Percentiles rank a stretch among this genome's conserved stretches.
Evolutionary conservation across 306 rosid genomes (phyloP).

Genomic region (Fagus sylvatica): DNA sequence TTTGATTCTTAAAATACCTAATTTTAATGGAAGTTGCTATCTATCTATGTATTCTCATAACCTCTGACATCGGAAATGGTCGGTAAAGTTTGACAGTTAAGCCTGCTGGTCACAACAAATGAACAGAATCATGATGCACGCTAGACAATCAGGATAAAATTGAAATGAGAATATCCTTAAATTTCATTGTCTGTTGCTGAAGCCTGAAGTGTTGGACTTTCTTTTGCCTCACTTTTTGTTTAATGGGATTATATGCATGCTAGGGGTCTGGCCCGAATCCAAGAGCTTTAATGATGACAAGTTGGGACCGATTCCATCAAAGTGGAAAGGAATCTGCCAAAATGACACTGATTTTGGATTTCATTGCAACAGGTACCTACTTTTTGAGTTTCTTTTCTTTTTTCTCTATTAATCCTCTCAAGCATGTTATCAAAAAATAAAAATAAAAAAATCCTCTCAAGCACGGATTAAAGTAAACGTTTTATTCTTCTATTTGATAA

Average conservation of each 20-base stretch:
- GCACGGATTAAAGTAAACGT: no score
- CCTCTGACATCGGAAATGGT: neutral
- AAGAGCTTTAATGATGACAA: slow-evolving; percentile 65
- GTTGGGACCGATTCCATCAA: slow-evolving; percentile 79
- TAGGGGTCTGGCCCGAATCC: slow-evolving; percentile 88
- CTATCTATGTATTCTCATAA: neutral
- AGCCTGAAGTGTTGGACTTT: slow-evolving; percentile 6
- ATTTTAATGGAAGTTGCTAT: neutral
- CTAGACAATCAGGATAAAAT: slow-evolving; percentile 1
- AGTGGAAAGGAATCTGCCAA: slow-evolving; percentile 84
- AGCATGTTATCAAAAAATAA: no score
- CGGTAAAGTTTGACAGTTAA: neutral
- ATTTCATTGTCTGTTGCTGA: neutral
- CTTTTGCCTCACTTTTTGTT: slow-evolving; percentile 27
- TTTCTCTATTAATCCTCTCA: neutral
- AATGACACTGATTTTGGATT: slow-evolving; percentile 45
- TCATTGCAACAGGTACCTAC: slow-evolving; percentile 69
- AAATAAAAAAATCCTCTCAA: no score
- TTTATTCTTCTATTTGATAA: no score
- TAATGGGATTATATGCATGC: neutral
- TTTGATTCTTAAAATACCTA: neutral
- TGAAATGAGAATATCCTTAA: slow-evolving; percentile 20
- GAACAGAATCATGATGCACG: neutral
- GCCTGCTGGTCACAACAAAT: neutral
- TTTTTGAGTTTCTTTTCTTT: neutral